Base-by-base conservation (phyloP, 768 basidiomycete genomes). In the Dioszegia aurantiaca region DNA sequence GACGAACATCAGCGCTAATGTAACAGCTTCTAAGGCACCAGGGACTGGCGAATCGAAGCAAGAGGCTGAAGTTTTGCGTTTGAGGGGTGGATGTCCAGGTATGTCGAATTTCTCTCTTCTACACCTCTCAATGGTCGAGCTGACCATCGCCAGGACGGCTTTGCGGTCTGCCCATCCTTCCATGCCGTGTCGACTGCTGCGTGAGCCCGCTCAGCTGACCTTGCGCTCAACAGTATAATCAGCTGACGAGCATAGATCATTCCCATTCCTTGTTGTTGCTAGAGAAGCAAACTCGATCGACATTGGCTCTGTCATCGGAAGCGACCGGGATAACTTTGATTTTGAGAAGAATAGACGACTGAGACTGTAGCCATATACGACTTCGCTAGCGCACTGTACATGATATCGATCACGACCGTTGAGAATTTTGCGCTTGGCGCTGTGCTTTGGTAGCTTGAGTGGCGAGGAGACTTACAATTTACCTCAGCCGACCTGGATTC, bases 41-140 rank as follows among this genome's bases (percentile, higher is more conserved):
- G 24, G 39, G 1, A 8, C 19, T 19, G 42, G 24, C 3, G 57
- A 42, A 28, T 63, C 62, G 8, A 61, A 56, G 47, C 70, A 72
- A 31, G 23, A 57, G 27, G 33, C 62, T 14, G 68, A 70, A 33
- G 39, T 57, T 2, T 40, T 73, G 55, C 41, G 71, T 28, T 60
- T 73, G 36, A 58, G 71, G 42, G 71, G 71, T 42, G 71, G 71
- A 5, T 73, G 71, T 60, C 71, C 70, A 3, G 68, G 67, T 62
- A 39, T 27, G 63, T 64, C 14, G 8, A 33, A 6, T 33, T 33
- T 33, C 14, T 33, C 33, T 6, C 27, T 8, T 27, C 23, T 45
- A 9, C 23, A 26, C 17, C 14, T 33, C 33, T 6, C 33, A 33
- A 33, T 6, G 33, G 14, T 33, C 6, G 14, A 6, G 33, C 33